Conservation (phyloP, 192 early-diverging fungal species). For the Coemansia sp. region DNA sequence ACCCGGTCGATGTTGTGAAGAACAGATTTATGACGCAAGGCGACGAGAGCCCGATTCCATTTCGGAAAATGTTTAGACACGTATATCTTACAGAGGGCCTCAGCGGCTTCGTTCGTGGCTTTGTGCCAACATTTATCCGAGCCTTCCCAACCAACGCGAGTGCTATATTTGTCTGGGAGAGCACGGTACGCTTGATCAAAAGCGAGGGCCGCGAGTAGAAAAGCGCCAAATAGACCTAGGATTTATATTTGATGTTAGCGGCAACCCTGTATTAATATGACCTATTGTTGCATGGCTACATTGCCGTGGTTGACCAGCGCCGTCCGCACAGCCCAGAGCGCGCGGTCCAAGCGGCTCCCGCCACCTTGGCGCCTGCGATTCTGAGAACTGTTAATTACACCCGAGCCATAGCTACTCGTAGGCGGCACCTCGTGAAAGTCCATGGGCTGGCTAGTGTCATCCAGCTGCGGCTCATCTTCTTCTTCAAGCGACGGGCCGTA, state of each 20-base stretch:
- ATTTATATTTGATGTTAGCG: not conserved
- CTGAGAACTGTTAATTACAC: not conserved
- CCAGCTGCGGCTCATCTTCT: slow-evolving; percentile 8
- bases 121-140: slow-evolving; percentile 86
- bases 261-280: not conserved
- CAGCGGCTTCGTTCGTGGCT: slow-evolving; percentile 89
- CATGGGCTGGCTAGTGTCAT: slow-evolving; percentile 2
- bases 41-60: slow-evolving; percentile 63
- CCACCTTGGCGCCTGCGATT: not conserved
- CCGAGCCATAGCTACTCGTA: not conserved
- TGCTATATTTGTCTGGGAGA: slow-evolving; percentile 91
- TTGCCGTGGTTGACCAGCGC: not conserved
- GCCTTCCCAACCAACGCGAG: slow-evolving; percentile 96
- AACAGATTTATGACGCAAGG: slow-evolving; percentile 94
- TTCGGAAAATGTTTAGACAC: slow-evolving; percentile 44
- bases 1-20: slow-evolving; percentile 88
- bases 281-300: not conserved
- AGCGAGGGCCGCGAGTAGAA: slow-evolving; percentile 23
- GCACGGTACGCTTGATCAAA: slow-evolving; percentile 60
- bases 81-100: slow-evolving; percentile 67
- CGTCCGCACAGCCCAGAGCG: not conserved
- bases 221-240: not conserved
- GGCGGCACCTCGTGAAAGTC: slow-evolving; percentile 12
- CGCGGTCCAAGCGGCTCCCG: not conserved
- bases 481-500: slow-evolving; percentile 44